Evolutionary conservation across 495 filamentous ascomycete species (phyloP).

Genomic region (Bathelium albidoporum): DNA sequence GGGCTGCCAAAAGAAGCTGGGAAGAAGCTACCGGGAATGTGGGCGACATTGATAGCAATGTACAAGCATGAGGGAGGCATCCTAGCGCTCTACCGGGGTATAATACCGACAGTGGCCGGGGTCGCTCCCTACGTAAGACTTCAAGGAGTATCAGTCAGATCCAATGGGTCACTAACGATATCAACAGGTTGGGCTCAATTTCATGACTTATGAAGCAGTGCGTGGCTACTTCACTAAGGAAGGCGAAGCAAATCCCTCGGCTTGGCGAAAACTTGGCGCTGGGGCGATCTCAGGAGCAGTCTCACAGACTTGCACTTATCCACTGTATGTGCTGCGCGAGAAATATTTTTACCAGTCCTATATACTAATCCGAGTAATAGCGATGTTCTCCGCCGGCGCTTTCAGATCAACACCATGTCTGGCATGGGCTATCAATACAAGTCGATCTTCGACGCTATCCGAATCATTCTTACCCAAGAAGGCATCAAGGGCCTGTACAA

Average conservation of each 20-base stretch:
- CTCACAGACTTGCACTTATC: slow-evolving; percentile 96
- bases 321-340: slow-evolving; percentile 57
- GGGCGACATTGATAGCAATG: slow-evolving; percentile 68
- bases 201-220: slow-evolving; percentile 91
- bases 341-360: not conserved
- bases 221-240: slow-evolving; percentile 77
- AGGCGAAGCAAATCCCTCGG: slow-evolving; percentile 72
- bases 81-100: slow-evolving; percentile 76
- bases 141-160: not conserved
- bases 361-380: slow-evolving; percentile 31
- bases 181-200: slow-evolving; percentile 80
- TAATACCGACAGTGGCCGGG: slow-evolving; percentile 85
- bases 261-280: slow-evolving; percentile 71
- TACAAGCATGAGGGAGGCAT: slow-evolving; percentile 86
- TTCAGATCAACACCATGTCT: slow-evolving; percentile 98
- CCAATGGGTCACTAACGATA: slow-evolving; percentile 19
- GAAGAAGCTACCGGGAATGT: slow-evolving; percentile 83
- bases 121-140: slow-evolving; percentile 83
- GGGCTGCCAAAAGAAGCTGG: slow-evolving; percentile 45
- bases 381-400: slow-evolving; percentile 88
- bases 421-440: slow-evolving; percentile 97
- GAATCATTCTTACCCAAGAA: slow-evolving; percentile 70
- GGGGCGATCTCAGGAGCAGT: slow-evolving; percentile 92
- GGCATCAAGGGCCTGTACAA: slow-evolving; percentile 75
- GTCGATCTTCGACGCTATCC: slow-evolving; percentile 72